Base-by-base conservation (phyloP, 352 stramenopile species). In the Albugo laibachii region DNA sequence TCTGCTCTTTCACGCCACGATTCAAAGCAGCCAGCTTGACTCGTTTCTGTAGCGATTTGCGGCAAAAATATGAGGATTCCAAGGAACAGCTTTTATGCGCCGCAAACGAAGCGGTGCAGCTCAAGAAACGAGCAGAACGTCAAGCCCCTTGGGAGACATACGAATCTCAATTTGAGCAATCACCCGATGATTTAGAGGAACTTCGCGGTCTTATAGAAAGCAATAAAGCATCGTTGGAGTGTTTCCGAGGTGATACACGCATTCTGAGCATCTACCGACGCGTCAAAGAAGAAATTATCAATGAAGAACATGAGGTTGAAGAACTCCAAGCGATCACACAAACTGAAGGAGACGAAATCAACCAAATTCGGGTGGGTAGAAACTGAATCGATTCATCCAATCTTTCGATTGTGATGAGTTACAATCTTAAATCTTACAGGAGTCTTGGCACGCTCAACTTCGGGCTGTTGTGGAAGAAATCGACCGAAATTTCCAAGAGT, bases 181-280 rank as follows among this genome's bases (percentile, higher is more conserved):
- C 86, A 18, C 69, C 76, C 13, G 74, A 92, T 38, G 74, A 88
- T 55, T 49, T 87, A 13, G 74, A 89, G 36, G 76, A 83, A 34
- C 52, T 92, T 13, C 66, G 62, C 11, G 79, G 70, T 13, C 65
- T 65, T 14, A 89, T 92, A 48, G 76, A 85, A 55, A 92, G 86
- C 57, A 88, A 88, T 63, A 75, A 78, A 50, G 71, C 69, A 31
- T 69, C 72, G 12, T 45, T 89, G 10, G 74, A 84, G 20, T 82
- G 74, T 34, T 92, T 92, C 52, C 71, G 74, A 6, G 79, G 76
- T 4, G 79, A 92, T 49, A 65, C 63, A 35, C 78, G 58, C 41
- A 65, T 92, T 34, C 69, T 70, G 14, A 73, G 81, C 18, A 60
- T 84, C 39, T 92, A 85, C 39, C 57, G 83, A 45, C 69, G 67